Base-by-base conservation (phyloP, 2,329 filamentous ascomycete genomes). In the Fusarium globosum region DNA sequence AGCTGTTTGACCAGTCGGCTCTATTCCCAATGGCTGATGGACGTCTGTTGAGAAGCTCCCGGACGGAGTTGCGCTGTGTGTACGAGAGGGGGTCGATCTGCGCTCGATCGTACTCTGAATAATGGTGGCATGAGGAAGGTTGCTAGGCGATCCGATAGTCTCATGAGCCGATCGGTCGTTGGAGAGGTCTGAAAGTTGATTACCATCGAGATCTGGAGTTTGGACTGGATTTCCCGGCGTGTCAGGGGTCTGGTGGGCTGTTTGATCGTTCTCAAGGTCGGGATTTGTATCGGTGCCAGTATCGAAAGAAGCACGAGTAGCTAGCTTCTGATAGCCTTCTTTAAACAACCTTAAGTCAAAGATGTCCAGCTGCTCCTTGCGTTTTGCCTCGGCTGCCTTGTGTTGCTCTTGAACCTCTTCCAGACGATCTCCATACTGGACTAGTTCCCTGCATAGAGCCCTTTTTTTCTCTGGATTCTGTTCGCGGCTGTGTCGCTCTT, bases 141-240 rank as follows among this genome's bases (percentile, higher is more conserved):
- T 18, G 1, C 48, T 16, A 0, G n/a, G 35, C 0, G 51, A 38
- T 39, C 21, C 1, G 23, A 3, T 39, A 2, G 6, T 53, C 4
- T 53, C 33, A 39, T n/a, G 18, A 0, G n/a, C 13, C n/a, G 7
- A 7, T n/a, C 23, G 46, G 28, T 51, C 4, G 16, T 33, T 20
- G 8, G 46, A 13, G 15, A 2, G 2, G 7, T 5, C 11, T 10
- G 46, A 6, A 9, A 0, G 5, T 2, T n/a, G 33, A 12, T 3
- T 15, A 2, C 0, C 2, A 2, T 1, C 9, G 9, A 4, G 10
- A 1, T 7, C 35, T n/a, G 51, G 7, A 12, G 4, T 39, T 39
- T 16, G 51, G 9, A 21, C 3, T 23, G 6, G 3, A 4, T 5
- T 21, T 2, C 2, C 18, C 4, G 4, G 10, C n/a, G 23, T 21